A percentile compares a stretch with the other conserved stretches of the same genome.
Evolutionary conservation across 768 basidiomycete genomes (phyloP).

Genomic region (Inosperma sp.): DNA sequence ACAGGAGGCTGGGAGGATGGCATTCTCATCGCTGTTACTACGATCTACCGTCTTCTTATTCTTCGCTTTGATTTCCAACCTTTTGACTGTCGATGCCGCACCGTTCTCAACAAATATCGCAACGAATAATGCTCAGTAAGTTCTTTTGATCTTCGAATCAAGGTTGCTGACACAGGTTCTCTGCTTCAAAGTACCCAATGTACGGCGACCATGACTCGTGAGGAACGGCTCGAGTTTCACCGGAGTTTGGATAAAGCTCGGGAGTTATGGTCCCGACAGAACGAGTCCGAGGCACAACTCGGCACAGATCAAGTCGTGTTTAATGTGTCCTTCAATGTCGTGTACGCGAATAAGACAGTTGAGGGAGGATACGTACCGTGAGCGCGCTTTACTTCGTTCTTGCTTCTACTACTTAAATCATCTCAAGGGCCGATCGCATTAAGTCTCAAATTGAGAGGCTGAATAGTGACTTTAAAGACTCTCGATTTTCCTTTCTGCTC

Average conservation of each 20-base stretch:
- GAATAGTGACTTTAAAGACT: constrained; percentile 33
- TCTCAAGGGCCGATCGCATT: constrained; percentile 28
- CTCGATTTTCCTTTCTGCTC: constrained; percentile 35
- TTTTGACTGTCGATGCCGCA: background rate
- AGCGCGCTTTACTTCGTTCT: constrained; percentile 3
- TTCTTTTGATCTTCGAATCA: background rate
- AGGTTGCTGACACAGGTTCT: background rate
- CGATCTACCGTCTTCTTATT: background rate
- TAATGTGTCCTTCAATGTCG: constrained; percentile 34
- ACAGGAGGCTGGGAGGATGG: background rate
- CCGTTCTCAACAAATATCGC: background rate
- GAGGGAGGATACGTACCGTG: constrained; percentile 33
- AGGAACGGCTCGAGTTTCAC: constrained; percentile 5
- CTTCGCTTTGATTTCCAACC: background rate
- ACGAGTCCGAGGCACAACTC: background rate
- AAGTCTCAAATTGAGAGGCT: constrained; percentile 35
- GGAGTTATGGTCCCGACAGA: constrained; percentile 2
- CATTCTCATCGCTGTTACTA: background rate
- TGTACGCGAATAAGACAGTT: constrained; percentile 28
- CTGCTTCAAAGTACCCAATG: constrained; percentile 4
- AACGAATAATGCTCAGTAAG: constrained; percentile 1
- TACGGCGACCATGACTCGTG: background rate
- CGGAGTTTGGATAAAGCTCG: constrained; percentile 7
- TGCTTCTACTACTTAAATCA: background rate
- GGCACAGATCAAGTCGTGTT: constrained; percentile 9